Conservation (phyloP, 305 asterid genomes). For the Fraxinus platypoda region DNA sequence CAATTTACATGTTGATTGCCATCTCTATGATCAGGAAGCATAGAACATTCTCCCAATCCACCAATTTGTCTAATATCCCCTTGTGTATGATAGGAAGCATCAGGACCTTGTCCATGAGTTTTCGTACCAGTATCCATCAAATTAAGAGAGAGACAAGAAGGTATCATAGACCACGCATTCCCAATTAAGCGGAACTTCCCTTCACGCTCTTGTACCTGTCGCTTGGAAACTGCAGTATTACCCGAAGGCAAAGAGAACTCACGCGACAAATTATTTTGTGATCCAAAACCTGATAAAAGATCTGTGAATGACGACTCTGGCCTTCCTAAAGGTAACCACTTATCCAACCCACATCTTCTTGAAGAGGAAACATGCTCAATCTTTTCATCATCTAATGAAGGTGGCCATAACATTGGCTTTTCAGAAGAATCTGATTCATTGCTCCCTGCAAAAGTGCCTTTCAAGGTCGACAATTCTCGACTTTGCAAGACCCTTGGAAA, state of each 20-base stretch:
- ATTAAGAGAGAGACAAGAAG: slow-evolving; percentile 64
- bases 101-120: slow-evolving; percentile 39
- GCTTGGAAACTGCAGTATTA: slow-evolving; percentile 45
- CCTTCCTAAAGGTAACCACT: slow-evolving; percentile 63
- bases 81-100: slow-evolving; percentile 38
- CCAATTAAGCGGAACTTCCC: slow-evolving; percentile 44
- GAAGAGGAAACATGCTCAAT: slow-evolving; percentile 46
- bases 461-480: slow-evolving; percentile 69
- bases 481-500: slow-evolving; percentile 89
- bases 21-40: slow-evolving; percentile 42
- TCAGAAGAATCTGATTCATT: slow-evolving; percentile 64
- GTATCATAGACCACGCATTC: slow-evolving; percentile 51
- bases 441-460: slow-evolving; percentile 57
- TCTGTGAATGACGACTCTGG: slow-evolving; percentile 70
- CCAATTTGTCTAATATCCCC: slow-evolving; percentile 51
- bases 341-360: slow-evolving; percentile 54
- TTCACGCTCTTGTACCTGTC: slow-evolving; percentile 16
- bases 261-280: slow-evolving; percentile 38
- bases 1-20: slow-evolving; percentile 60
- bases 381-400: slow-evolving; percentile 57
- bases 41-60: slow-evolving; percentile 45
- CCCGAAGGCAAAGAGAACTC: slow-evolving; percentile 41
- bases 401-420: slow-evolving; percentile 50
- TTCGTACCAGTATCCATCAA: slow-evolving; percentile 56
- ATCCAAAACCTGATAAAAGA: slow-evolving; percentile 74